These are phyloP conservation scores for Pyronema omphalodes DNA, from an alignment of 495 filamentous ascomycete species.

Conservation along the genomic window DNA sequence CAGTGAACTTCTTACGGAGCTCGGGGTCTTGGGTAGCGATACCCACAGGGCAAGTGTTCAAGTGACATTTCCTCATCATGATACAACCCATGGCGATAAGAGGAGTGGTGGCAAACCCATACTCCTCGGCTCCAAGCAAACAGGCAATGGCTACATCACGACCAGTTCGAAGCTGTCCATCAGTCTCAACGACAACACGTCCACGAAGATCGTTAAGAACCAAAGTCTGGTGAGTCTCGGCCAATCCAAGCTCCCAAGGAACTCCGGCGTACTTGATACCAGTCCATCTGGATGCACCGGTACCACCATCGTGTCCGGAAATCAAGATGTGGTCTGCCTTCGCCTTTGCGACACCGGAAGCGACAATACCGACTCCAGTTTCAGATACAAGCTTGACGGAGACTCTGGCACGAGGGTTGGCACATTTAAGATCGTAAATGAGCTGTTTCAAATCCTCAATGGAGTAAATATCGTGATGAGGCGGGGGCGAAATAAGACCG, in stretches of 20 bases:
- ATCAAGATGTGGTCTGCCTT: constrained; percentile 98
- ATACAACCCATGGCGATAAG: constrained; percentile 97
- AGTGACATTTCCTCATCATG: constrained; percentile 54
- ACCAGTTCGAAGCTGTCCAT: constrained; percentile 87
- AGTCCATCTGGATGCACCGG: constrained; percentile 95
- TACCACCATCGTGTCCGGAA: constrained; percentile 95
- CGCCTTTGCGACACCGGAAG: constrained; percentile 94
- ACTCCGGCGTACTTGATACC: constrained; percentile 99
- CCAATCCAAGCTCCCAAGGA: constrained; percentile 94
- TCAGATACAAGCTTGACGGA: constrained; percentile 98
- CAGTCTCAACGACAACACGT: constrained; percentile 92
- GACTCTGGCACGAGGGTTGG: constrained; percentile 84
- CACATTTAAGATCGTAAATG: constrained; percentile 97
- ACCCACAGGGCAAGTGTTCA: constrained; percentile 89
- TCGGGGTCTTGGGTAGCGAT: constrained; percentile 95
- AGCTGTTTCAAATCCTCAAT: constrained; percentile 98
- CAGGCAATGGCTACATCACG: constrained; percentile 93
- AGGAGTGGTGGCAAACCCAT: constrained; percentile 93
- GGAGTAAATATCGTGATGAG: constrained; percentile 98
- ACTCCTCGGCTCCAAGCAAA: constrained; percentile 92
- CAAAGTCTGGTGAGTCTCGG: constrained; percentile 96
- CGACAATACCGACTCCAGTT: constrained; percentile 95
- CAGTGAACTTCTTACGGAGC: constrained; percentile 84
- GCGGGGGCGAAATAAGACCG: constrained; percentile 93
- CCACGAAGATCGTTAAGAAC: constrained; percentile 95